phyloP scores from a whole-genome alignment of 495 filamentous ascomycete species.

The Talaromyces ruber region DNA sequence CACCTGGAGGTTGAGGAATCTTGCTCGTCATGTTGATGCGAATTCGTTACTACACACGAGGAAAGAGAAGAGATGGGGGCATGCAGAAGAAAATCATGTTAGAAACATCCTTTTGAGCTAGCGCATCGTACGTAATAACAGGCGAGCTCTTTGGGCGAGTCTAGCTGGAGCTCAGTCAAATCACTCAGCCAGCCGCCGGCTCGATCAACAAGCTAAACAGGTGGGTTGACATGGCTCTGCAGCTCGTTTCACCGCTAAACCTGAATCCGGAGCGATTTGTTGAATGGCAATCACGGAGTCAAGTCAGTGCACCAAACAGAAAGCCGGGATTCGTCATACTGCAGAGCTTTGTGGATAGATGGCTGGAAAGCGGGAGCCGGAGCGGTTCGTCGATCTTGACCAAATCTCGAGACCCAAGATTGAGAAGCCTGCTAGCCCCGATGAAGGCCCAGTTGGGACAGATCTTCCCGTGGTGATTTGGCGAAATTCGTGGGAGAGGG shows the following conservation, averaged over 20 bases:
- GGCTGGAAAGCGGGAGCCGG: slow-evolving; percentile 1
- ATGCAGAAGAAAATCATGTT: neutral
- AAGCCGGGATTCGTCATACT: neutral
- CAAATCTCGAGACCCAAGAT: neutral
- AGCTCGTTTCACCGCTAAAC: neutral
- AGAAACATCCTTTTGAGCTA: neutral
- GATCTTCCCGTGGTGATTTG: neutral
- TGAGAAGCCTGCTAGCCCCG: neutral
- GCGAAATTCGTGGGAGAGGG: neutral
- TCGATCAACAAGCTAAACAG: neutral
- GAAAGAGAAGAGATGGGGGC: neutral
- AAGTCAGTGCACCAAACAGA: neutral
- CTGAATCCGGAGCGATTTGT: neutral
- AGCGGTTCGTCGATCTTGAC: slow-evolving; percentile 3
- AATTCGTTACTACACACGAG: neutral
- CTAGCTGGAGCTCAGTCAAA: neutral
- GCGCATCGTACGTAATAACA: neutral
- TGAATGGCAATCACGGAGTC: neutral
- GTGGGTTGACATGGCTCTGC: neutral
- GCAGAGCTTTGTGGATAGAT: neutral
- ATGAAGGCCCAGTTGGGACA: neutral
- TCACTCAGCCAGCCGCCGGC: neutral
- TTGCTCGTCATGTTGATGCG: slow-evolving; percentile 24
- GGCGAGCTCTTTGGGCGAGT: neutral
- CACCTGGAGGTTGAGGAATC: slow-evolving; percentile 58